These are phyloP conservation scores for Rugonectria rugulosa DNA, from an alignment of 2,329 filamentous ascomycete genomes.

Conservation along the genomic window DNA sequence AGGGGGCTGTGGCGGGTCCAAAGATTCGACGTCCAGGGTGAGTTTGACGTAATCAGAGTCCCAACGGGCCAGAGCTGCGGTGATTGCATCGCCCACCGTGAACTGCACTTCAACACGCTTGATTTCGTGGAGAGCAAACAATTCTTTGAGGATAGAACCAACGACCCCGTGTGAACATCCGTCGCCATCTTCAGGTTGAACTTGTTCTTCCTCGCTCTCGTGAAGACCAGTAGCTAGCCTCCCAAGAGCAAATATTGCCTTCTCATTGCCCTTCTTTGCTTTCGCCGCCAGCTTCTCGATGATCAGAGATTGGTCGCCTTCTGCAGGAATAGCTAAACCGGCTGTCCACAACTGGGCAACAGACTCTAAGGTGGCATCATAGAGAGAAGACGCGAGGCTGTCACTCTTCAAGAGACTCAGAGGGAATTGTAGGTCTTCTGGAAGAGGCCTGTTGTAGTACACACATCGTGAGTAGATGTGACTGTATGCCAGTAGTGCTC, in stretches of 20 bases:
- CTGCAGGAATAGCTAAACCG: slow-evolving; percentile 47
- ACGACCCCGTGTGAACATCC: slow-evolving; percentile 52
- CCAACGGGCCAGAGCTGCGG: slow-evolving; percentile 81
- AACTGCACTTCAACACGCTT: slow-evolving; percentile 90
- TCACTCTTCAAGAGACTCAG: slow-evolving; percentile 43
- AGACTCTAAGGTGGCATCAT: slow-evolving; percentile 54
- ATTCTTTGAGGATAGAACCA: slow-evolving; percentile 66
- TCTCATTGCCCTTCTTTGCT: slow-evolving; percentile 82
- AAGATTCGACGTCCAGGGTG: slow-evolving; percentile 75
- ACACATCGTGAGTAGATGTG: slow-evolving; percentile 53
- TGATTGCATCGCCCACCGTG: slow-evolving; percentile 86
- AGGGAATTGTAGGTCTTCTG: slow-evolving; percentile 41
- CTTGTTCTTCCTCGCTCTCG: slow-evolving; percentile 36
- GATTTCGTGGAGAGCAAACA: slow-evolving; percentile 83
- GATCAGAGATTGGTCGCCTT: slow-evolving; percentile 50
- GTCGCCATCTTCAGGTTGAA: slow-evolving; percentile 17
- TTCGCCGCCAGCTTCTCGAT: slow-evolving; percentile 70
- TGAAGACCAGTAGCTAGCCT: slow-evolving; percentile 73
- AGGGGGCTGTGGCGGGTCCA: slow-evolving; percentile 44
- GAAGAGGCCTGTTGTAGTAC: slow-evolving; percentile 50
- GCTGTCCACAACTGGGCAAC: slow-evolving; percentile 58
- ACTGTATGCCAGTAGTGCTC: slow-evolving; percentile 54
- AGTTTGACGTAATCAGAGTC: slow-evolving; percentile 80
- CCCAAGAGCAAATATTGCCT: slow-evolving; percentile 82
- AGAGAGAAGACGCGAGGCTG: slow-evolving; percentile 44